These are phyloP conservation scores for Chalaropsis ovoidea DNA, from an alignment of 2,329 filamentous ascomycete genomes.

Conservation along the genomic window DNA sequence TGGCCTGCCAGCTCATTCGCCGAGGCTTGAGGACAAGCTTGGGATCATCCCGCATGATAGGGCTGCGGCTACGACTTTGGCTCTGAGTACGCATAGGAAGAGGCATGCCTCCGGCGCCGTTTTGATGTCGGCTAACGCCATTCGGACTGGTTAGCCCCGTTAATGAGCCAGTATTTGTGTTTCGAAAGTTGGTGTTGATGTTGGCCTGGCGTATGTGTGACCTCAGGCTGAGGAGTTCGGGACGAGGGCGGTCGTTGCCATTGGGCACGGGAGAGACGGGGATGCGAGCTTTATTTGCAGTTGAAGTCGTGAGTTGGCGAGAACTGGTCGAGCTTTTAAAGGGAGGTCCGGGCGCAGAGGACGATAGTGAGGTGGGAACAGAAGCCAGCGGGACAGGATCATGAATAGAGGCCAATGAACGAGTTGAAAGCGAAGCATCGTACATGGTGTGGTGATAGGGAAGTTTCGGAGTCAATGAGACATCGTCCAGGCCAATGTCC, in stretches of 20 bases:
- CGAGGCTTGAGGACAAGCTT: slow-evolving; percentile 36
- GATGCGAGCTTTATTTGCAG: slow-evolving; percentile 27
- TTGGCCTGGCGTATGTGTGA: slow-evolving; percentile 39
- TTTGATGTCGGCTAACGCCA: slow-evolving; percentile 9
- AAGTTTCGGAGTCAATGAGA: slow-evolving; percentile 31
- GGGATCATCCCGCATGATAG: slow-evolving; percentile 38
- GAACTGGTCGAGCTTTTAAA: slow-evolving; percentile 19
- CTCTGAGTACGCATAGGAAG: slow-evolving; percentile 23
- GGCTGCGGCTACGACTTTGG: slow-evolving; percentile 41
- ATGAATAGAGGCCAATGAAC: slow-evolving; percentile 30
- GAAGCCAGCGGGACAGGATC: slow-evolving; percentile 29
- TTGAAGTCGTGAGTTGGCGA: slow-evolving; percentile 22
- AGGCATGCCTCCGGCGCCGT: slow-evolving; percentile 22
- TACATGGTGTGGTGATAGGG: slow-evolving; percentile 15
- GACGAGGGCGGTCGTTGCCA: slow-evolving; percentile 29
- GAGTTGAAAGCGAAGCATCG: slow-evolving; percentile 30
- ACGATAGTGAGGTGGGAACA: slow-evolving; percentile 6
- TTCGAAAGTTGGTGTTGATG: slow-evolving; percentile 42
- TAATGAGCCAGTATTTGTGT: slow-evolving; percentile 38
- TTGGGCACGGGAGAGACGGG: slow-evolving; percentile 30
- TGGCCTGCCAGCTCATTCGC: slow-evolving; percentile 63
- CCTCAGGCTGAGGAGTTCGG: slow-evolving; percentile 36
- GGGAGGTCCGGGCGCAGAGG: slow-evolving; percentile 16
- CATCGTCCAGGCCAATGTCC: slow-evolving; percentile 77
- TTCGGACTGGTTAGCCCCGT: slow-evolving; percentile 28